Percentiles rank a stretch among this genome's conserved stretches.
These are phyloP conservation scores for Arthrobotrys megalospora DNA, from an alignment of 2,329 filamentous ascomycete genomes.

Conservation along the genomic window DNA sequence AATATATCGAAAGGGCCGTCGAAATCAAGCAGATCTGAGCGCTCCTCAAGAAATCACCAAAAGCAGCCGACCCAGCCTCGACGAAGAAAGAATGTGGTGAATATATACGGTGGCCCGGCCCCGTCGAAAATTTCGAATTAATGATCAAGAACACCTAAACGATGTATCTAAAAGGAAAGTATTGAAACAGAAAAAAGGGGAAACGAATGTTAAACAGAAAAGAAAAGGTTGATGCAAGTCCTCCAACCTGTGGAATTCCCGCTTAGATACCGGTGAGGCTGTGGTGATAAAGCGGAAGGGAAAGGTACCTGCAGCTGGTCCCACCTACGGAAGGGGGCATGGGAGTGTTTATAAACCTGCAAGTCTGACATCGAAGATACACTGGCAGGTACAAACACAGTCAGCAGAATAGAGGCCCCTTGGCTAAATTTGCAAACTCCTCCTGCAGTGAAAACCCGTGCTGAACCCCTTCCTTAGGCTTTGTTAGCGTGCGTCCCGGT, in stretches of 20 bases:
- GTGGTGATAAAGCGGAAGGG: slow-evolving; percentile 29
- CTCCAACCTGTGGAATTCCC: slow-evolving; percentile 31
- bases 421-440: slow-evolving; percentile 11
- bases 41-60: slow-evolving; percentile 26
- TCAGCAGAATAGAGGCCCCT: slow-evolving; percentile 8
- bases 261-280: slow-evolving; percentile 34
- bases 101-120: slow-evolving; percentile 28
- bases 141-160: slow-evolving; percentile 22
- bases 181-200: slow-evolving; percentile 31
- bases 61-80: slow-evolving; percentile 10
- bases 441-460: slow-evolving; percentile 22
- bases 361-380: slow-evolving; percentile 23
- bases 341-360: slow-evolving; percentile 33
- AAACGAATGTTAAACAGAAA: slow-evolving; percentile 6
- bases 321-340: slow-evolving; percentile 18
- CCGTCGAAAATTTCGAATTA: slow-evolving; percentile 19
- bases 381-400: slow-evolving; percentile 16
- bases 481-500: neutral
- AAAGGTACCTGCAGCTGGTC: slow-evolving; percentile 24
- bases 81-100: slow-evolving; percentile 19
- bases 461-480: slow-evolving; percentile 5
- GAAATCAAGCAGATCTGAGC: slow-evolving; percentile 18
- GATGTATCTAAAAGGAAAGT: neutral
- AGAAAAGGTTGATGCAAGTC: slow-evolving; percentile 7
- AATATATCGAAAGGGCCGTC: slow-evolving; percentile 25